These are phyloP conservation scores for Mortierella sp. DNA, from an alignment of 371 early-diverging fungal species.

Conservation along the genomic window DNA sequence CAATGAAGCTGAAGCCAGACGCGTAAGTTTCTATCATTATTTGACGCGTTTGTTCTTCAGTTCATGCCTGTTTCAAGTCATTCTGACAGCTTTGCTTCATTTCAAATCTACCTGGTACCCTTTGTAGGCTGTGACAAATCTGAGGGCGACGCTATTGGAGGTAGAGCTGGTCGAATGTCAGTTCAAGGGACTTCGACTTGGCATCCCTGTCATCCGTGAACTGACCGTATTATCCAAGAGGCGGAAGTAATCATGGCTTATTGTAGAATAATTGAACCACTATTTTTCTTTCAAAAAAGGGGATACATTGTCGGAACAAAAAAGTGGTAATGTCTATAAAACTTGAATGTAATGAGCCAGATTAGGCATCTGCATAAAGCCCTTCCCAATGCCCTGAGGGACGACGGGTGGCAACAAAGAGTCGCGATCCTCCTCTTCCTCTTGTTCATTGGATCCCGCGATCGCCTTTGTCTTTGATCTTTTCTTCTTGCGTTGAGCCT, in stretches of 20 bases:
- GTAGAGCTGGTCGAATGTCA: conserved; percentile 41
- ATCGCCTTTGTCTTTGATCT: not conserved
- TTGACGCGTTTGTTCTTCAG: no score
- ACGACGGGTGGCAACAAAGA: conserved; percentile 15
- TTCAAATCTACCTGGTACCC: not conserved
- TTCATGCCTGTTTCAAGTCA: not conserved
- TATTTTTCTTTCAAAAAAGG: conserved; percentile 1
- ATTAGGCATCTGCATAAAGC: conserved; percentile 57
- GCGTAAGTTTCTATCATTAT: conserved; percentile 15
- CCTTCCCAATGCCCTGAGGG: conserved; percentile 45
- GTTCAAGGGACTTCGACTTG: conserved; percentile 28
- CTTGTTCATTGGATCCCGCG: not conserved
- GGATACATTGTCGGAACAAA: not conserved
- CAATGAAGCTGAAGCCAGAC: conserved; percentile 29
- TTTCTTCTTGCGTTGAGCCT: conserved; percentile 31
- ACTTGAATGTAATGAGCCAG: conserved; percentile 55
- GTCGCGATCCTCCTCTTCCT: conserved; percentile 28
- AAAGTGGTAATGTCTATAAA: conserved; percentile 1
- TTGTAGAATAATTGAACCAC: not conserved
- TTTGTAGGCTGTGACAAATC: conserved; percentile 23
- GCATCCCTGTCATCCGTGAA: conserved; percentile 41
- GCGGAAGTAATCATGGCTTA: not conserved
- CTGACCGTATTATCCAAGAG: conserved; percentile 35
- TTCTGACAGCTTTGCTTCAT: not conserved
- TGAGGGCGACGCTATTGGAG: conserved; percentile 23